phyloP scores from a whole-genome alignment of 2,329 filamentous ascomycete genomes.

The Pestalotiopsis sp. region DNA sequence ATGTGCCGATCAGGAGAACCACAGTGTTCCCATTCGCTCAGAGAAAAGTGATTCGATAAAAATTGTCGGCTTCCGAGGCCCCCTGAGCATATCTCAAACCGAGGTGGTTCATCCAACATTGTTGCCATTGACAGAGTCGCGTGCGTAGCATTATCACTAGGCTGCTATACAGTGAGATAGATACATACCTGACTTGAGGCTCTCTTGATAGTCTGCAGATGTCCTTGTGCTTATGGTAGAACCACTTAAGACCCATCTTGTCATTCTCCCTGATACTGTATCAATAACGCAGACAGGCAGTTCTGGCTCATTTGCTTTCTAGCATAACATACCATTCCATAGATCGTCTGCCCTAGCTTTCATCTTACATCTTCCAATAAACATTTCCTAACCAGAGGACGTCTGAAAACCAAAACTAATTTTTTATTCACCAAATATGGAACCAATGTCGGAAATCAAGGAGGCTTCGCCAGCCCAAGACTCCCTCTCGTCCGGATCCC shows the following conservation, averaged over 20 bases:
- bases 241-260: no score
- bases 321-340: no score
- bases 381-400: no score
- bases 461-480: background rate
- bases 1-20: background rate
- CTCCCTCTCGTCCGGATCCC: background rate
- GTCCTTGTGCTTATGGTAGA: no score
- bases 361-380: no score
- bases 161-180: no score
- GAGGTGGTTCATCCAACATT: background rate
- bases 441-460: background rate
- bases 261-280: no score
- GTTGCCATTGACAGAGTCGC: background rate
- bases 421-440: background rate
- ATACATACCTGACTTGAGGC: no score
- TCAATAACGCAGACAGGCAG: no score
- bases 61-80: background rate
- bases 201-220: no score
- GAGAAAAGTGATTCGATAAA: background rate
- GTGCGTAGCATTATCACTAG: background rate
- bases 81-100: background rate
- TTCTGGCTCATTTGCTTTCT: no score
- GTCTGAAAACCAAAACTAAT: background rate
- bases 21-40: background rate
- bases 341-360: no score